Conservation (phyloP, 768 basidiomycete species). For the Tricholoma matsutake region DNA sequence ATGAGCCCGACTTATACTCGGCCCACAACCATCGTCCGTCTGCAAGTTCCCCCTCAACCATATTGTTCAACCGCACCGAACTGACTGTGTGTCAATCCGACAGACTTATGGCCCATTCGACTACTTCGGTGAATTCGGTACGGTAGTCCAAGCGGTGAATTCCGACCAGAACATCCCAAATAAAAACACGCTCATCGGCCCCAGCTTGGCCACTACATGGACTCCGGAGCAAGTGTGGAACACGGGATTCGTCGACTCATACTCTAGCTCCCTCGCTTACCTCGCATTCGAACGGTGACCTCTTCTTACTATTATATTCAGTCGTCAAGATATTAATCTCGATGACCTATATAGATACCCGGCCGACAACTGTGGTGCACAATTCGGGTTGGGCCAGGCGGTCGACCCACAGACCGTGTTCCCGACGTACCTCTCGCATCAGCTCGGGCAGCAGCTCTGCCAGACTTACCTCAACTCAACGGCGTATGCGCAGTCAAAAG, state of each 20-base stretch:
- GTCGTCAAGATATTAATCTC: slow-evolving; percentile 18
- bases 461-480: slow-evolving; percentile 49
- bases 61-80: neutral
- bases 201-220: slow-evolving; percentile 52
- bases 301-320: slow-evolving; percentile 15
- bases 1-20: slow-evolving; percentile 59
- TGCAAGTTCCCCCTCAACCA: slow-evolving; percentile 9
- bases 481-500: slow-evolving; percentile 34
- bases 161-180: slow-evolving; percentile 33
- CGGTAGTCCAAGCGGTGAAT: slow-evolving; percentile 42
- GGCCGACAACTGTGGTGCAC: slow-evolving; percentile 55
- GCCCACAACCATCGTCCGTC: slow-evolving; percentile 38
- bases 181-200: slow-evolving; percentile 54
- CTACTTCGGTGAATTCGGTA: slow-evolving; percentile 54
- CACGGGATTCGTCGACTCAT: slow-evolving; percentile 42
- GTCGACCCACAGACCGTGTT: slow-evolving; percentile 47
- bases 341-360: slow-evolving; percentile 43
- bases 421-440: slow-evolving; percentile 60
- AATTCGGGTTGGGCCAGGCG: slow-evolving; percentile 38
- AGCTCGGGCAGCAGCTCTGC: slow-evolving; percentile 46
- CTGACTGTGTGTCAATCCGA: neutral
- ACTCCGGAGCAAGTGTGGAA: slow-evolving; percentile 49
- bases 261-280: slow-evolving; percentile 2
- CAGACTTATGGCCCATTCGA: neutral
- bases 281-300: slow-evolving; percentile 55